Conservation (phyloP, 768 basidiomycete genomes). For the Suillus brevipes region DNA sequence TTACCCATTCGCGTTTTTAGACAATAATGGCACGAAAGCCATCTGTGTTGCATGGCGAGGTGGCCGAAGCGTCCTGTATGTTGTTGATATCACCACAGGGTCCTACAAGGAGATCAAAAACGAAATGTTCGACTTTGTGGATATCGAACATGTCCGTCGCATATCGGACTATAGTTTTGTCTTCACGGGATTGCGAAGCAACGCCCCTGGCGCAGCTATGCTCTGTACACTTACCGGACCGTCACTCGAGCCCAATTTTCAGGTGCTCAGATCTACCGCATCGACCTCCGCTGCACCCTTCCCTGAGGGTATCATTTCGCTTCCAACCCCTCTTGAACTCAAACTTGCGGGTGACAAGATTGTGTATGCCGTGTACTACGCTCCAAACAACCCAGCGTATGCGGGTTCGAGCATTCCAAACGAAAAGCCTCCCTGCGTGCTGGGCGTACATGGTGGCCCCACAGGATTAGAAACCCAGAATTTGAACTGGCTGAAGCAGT, state of each 20-base stretch:
- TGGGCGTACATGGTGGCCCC: conserved; percentile 73
- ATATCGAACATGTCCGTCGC: conserved; percentile 24
- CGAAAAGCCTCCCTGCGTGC: conserved; percentile 68
- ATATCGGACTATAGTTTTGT: conserved; percentile 27
- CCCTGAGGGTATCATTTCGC: conserved; percentile 38
- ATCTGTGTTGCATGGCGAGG: conserved; percentile 34
- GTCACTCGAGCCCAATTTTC: conserved; percentile 25
- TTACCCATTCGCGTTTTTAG: conserved; percentile 48
- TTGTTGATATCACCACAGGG: conserved; percentile 27
- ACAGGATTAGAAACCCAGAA: conserved; percentile 49
- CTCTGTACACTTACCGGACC: conserved; percentile 27
- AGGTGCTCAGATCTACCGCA: conserved; percentile 26
- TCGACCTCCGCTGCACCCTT: conserved; percentile 9
- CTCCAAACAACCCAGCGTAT: conserved; percentile 66
- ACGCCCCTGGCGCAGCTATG: conserved; percentile 33
- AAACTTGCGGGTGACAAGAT: conserved; percentile 33
- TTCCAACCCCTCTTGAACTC: conserved; percentile 49
- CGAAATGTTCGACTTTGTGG: conserved; percentile 33
- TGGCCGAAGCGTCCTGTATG: conserved; percentile 38
- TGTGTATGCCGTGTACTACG: conserved; percentile 65
- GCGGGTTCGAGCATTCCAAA: conserved; percentile 40
- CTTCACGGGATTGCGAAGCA: conserved; percentile 35
- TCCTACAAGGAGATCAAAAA: conserved; percentile 26
- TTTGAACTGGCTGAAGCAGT: conserved; percentile 56
- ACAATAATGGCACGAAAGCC: conserved; percentile 28